Percentiles rank a stretch among this genome's conserved stretches.
Conservation (phyloP, 192 early-diverging fungal genomes). For the Powellomyces hirtus region DNA sequence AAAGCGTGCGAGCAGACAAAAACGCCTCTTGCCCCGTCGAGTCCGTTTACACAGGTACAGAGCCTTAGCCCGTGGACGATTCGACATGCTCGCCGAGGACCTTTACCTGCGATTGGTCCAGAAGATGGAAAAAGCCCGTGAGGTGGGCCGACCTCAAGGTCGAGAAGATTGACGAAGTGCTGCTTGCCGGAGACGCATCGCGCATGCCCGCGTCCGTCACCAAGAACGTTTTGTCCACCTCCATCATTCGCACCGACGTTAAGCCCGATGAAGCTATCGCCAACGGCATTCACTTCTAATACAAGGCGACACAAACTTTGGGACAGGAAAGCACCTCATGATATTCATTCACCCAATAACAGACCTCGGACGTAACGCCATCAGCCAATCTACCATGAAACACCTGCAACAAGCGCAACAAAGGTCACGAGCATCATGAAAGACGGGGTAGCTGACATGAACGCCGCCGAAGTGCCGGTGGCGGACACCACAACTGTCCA, state of each 20-base stretch:
- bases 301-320: too few relatives aligned
- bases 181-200: conserved; percentile 84
- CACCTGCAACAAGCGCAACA: too few relatives aligned
- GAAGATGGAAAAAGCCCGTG: conserved; percentile 64
- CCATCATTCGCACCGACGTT: conserved; percentile 70
- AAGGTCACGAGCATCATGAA: too few relatives aligned
- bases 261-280: conserved; percentile 96
- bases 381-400: too few relatives aligned
- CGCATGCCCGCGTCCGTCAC: conserved; percentile 81
- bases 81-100: conserved; percentile 82
- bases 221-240: conserved; percentile 67
- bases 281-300: too few relatives aligned
- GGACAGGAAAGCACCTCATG: too few relatives aligned
- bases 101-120: conserved; percentile 69
- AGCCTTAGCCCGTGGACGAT: conserved; percentile 78
- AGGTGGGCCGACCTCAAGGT: conserved; percentile 63
- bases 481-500: conserved; percentile 1
- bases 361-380: too few relatives aligned
- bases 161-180: conserved; percentile 81
- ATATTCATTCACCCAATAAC: too few relatives aligned
- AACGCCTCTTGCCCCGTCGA: conserved; percentile 91
- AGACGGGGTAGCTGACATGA: too few relatives aligned
- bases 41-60: conserved; percentile 85
- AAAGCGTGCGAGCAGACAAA: conserved; percentile 89
- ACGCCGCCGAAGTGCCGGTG: too few relatives aligned